These are phyloP conservation scores for Ettlia oleoabundans DNA, from an alignment of 139 green algal genomes.

Conservation along the genomic window DNA sequence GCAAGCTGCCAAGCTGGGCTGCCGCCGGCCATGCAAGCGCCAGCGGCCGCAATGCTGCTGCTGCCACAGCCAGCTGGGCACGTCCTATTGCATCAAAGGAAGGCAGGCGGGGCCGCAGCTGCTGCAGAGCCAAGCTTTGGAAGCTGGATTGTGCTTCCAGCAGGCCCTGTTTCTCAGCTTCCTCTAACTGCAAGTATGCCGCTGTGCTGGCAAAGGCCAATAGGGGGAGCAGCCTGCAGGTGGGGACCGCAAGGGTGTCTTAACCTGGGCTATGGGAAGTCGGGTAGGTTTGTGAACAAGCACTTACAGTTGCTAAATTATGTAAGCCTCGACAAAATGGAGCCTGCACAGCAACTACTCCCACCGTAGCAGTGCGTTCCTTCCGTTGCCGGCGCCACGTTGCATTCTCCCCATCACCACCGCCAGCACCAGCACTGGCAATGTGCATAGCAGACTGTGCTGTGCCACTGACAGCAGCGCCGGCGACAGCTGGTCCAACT, in stretches of 20 bases:
- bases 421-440: background rate
- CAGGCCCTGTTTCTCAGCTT: background rate
- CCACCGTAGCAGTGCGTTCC: background rate
- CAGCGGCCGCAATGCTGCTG: too few relatives aligned
- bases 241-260: too few relatives aligned
- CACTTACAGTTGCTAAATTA: too few relatives aligned
- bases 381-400: background rate
- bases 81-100: background rate
- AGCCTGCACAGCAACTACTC: too few relatives aligned
- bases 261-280: too few relatives aligned
- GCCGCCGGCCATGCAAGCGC: background rate
- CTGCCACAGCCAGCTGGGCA: slow-evolving; percentile 6
- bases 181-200: slow-evolving; percentile 1
- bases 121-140: background rate
- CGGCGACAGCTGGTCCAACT: background rate
- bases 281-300: too few relatives aligned
- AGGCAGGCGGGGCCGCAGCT: background rate
- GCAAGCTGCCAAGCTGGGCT: background rate
- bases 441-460: slow-evolving; percentile 28
- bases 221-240: background rate
- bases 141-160: background rate
- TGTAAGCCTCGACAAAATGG: too few relatives aligned
- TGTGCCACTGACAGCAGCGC: background rate
- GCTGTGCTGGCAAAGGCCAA: slow-evolving; percentile 12
- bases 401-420: background rate